These are phyloP conservation scores for Pleomassaria siparia DNA, from an alignment of 2,329 filamentous ascomycete species.

Conservation along the genomic window DNA sequence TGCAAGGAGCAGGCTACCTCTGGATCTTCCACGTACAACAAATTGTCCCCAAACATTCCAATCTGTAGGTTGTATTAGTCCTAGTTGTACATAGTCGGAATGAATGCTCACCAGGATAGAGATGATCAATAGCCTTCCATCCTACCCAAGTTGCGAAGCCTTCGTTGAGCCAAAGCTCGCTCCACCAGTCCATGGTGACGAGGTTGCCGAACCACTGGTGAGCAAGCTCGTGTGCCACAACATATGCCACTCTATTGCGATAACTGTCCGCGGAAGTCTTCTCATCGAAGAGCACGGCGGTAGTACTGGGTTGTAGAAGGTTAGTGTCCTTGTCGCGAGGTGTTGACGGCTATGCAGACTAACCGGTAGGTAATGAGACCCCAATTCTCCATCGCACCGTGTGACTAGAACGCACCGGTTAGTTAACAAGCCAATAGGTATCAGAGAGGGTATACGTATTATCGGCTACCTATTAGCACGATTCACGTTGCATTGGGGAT, in stretches of 20 bases:
- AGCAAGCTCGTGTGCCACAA: slow-evolving; percentile 96
- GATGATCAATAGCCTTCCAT: slow-evolving; percentile 86
- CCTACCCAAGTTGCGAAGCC: slow-evolving; percentile 98
- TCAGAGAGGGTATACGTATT: slow-evolving; percentile 38
- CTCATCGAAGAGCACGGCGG: slow-evolving; percentile 94
- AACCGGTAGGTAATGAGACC: slow-evolving; percentile 88
- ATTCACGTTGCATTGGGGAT: background rate
- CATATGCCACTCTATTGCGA: slow-evolving; percentile 92
- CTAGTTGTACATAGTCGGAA: slow-evolving; percentile 6
- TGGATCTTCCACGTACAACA: slow-evolving; percentile 64
- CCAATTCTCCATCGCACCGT: slow-evolving; percentile 98
- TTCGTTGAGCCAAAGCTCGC: slow-evolving; percentile 86
- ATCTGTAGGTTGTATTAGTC: slow-evolving; percentile 52
- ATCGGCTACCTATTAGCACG: slow-evolving; percentile 35
- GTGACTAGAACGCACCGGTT: slow-evolving; percentile 53
- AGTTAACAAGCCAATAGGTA: slow-evolving; percentile 29
- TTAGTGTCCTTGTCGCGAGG: slow-evolving; percentile 8
- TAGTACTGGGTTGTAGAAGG: slow-evolving; percentile 57
- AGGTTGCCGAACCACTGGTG: slow-evolving; percentile 97
- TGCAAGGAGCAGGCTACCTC: slow-evolving; percentile 51
- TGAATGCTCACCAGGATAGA: slow-evolving; percentile 68
- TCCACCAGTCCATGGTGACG: slow-evolving; percentile 97
- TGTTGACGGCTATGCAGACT: slow-evolving; percentile 3
- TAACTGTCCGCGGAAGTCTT: slow-evolving; percentile 86
- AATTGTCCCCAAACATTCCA: slow-evolving; percentile 99